A percentile compares a stretch with the other conserved stretches of the same genome.
Conservation (phyloP, 148 eudicot species). For the Fallopia convolvulus region DNA sequence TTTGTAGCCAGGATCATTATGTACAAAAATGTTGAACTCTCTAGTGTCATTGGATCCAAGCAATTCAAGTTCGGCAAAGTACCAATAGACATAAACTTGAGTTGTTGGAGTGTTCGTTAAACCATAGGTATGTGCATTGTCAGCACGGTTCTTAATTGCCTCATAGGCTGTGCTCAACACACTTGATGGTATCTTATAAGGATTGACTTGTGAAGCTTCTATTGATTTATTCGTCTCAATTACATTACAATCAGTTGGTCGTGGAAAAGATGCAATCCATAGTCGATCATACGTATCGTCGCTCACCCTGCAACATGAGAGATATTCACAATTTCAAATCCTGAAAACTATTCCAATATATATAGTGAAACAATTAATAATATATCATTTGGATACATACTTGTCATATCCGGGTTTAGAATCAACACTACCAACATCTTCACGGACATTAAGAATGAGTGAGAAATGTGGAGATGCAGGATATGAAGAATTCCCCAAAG, state of each 20-base stretch:
- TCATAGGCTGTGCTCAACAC: not conserved
- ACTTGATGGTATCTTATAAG: not conserved
- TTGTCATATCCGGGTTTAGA: not conserved
- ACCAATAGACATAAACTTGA: not conserved
- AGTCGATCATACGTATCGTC: not conserved
- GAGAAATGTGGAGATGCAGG: not conserved
- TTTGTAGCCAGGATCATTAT: not conserved
- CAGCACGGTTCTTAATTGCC: not conserved
- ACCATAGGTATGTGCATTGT: not conserved
- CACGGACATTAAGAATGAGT: not conserved
- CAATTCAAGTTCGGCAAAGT: not conserved
- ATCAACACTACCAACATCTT: not conserved
- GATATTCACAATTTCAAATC: not conserved
- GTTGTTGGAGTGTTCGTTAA: not conserved
- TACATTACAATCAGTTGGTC: not conserved
- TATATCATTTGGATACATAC: not conserved
- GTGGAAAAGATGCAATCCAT: not conserved
- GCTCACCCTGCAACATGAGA: not conserved
- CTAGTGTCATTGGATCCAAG: not conserved
- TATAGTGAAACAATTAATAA: not conserved
- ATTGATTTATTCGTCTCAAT: not conserved
- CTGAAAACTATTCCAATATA: too few relatives aligned
- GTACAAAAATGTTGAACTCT: not conserved
- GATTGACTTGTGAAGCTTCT: not conserved
- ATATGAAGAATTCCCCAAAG: not conserved